These are phyloP conservation scores for Torulaspora globosa DNA, from an alignment of 1,139 yeast species.

Conservation along the genomic window DNA sequence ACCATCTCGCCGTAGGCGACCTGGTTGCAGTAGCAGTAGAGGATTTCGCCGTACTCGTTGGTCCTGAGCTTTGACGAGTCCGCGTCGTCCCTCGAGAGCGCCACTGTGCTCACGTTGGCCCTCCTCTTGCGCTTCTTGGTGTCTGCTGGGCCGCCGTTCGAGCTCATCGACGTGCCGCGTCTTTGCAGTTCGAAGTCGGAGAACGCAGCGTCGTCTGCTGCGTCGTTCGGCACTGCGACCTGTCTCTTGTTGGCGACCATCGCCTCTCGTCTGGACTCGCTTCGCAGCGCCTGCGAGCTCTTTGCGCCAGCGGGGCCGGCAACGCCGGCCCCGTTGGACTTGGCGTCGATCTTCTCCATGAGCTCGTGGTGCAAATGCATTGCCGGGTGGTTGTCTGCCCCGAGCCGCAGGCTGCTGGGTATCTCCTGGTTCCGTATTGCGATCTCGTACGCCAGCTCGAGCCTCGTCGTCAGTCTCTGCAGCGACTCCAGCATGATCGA, in stretches of 20 bases:
- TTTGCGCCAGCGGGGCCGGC: constrained; percentile 36
- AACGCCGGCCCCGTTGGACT: constrained; percentile 12
- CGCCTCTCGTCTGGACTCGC: constrained; percentile 87
- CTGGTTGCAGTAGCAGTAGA: constrained; percentile 93
- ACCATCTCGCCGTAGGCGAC: constrained; percentile 98
- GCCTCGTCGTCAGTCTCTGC: constrained; percentile 61
- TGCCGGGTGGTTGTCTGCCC: constrained; percentile 89
- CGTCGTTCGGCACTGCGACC: constrained; percentile 17
- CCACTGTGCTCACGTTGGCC: constrained; percentile 14
- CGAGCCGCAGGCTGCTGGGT: constrained; percentile 56
- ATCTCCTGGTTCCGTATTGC: constrained; percentile 66
- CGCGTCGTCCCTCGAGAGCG: constrained; percentile 13
- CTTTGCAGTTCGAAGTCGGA: neutral
- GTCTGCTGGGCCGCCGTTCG: constrained; percentile 6
- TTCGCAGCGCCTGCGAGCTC: constrained; percentile 64
- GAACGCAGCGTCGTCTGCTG: neutral
- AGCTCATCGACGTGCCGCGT: constrained; percentile 5
- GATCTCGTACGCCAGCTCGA: constrained; percentile 76
- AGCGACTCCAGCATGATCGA: constrained; percentile 82
- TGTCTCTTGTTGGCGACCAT: constrained; percentile 69
- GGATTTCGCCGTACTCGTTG: constrained; percentile 51
- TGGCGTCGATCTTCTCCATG: constrained; percentile 34
- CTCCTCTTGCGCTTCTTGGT: constrained; percentile 18
- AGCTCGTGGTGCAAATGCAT: constrained; percentile 40
- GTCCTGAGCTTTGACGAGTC: constrained; percentile 23